phyloP scores from a whole-genome alignment of 129 eudicot genomes.

The Lactuca saligna region DNA sequence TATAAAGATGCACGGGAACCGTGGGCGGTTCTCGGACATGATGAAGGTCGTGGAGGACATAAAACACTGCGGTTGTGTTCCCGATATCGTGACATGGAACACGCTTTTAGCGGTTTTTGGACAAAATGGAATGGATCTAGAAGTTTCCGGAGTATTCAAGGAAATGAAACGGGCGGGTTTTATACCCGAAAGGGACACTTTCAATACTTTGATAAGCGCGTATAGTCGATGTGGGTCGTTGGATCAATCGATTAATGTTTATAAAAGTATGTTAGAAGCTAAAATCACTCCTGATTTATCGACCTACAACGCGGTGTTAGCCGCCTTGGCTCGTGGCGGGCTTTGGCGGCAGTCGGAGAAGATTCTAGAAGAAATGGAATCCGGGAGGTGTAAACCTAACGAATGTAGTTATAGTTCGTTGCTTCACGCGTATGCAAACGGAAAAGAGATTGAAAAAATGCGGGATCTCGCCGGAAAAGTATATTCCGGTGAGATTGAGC shows the following conservation, averaged over 20 bases:
- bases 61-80: slow-evolving; percentile 57
- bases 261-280: slow-evolving; percentile 75
- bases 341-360: slow-evolving; percentile 92
- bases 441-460: slow-evolving; percentile 62
- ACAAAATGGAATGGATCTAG: slow-evolving; percentile 81
- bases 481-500: slow-evolving; percentile 61
- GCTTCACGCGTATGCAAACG: slow-evolving; percentile 91
- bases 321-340: slow-evolving; percentile 88
- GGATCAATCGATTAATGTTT: slow-evolving; percentile 80
- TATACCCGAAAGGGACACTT: slow-evolving; percentile 89
- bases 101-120: slow-evolving; percentile 88
- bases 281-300: slow-evolving; percentile 87
- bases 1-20: slow-evolving; percentile 75
- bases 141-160: slow-evolving; percentile 71
- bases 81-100: slow-evolving; percentile 96
- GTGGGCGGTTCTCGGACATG: slow-evolving; percentile 76
- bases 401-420: slow-evolving; percentile 71
- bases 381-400: slow-evolving; percentile 65
- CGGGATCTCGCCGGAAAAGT: slow-evolving; percentile 57
- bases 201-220: slow-evolving; percentile 82
- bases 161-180: slow-evolving; percentile 93
- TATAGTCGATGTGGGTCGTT: slow-evolving; percentile 83
- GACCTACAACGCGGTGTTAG: slow-evolving; percentile 82
- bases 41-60: slow-evolving; percentile 86
- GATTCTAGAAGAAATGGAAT: slow-evolving; percentile 72